Evolutionary conservation across 257 asterid species (phyloP), one percentile per base, ranked within the genome.

Genomic region (Lantana camara): DNA sequence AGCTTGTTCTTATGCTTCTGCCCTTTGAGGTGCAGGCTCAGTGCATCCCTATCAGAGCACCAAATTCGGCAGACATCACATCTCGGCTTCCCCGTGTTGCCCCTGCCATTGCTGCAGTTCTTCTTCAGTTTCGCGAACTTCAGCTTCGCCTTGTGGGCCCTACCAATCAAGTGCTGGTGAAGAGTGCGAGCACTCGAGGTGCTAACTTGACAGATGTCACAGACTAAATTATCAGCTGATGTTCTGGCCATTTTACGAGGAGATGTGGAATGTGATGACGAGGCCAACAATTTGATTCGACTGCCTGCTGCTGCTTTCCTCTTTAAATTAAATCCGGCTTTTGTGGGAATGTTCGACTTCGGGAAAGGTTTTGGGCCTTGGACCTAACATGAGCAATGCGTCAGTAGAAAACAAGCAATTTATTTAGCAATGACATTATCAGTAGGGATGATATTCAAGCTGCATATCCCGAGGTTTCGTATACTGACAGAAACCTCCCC

Each of bases 1-100:
- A 82, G 5, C 47, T 74, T 88, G 7, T 78, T 76, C 73, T 69
- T 72, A 83, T 88, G 96, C 57, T 79, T 88, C 61, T 76, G 59
- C 29, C 94, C 96, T 27, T 57, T 66, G 16, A 69, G 75, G 73
- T 85, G 94, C 67, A 73, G 24, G 4, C 48, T 41, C 14, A 88
- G 32, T 9, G 58, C 20, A 40, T 27, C 32, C 49, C 42, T 38
- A 11, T 83, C 89, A 0, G 72, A 1, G 75, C 87, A 88, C 73
- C 69, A 77, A 32, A 85, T 79, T 40, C 65, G 37, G 27, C 96
- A 85, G 11, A 77, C 45, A 0, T 83, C 75, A 52, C 91, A 85
- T 41, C 41, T 69, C 7, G 72, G 75, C 35, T 22, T 57, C 29
- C 50, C 55, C 17, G 3, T 41, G 30, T 21, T 38, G 21, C 41